Percentiles rank a stretch among this genome's conserved stretches.
These are phyloP conservation scores for Amphirosellinia nigrospora DNA, from an alignment of 495 filamentous ascomycete species.

Conservation along the genomic window DNA sequence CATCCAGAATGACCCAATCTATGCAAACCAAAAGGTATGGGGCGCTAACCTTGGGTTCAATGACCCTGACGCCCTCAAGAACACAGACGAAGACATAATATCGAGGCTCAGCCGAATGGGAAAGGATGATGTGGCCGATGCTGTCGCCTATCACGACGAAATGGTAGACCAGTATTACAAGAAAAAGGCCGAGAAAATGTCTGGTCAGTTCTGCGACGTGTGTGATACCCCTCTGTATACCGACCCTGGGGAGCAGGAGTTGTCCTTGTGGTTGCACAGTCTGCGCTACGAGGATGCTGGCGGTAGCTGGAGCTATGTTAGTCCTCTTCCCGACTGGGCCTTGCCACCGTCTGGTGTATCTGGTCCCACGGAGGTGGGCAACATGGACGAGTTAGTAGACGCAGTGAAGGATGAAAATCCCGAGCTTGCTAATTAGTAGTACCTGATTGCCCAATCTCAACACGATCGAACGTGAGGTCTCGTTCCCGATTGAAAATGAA, in stretches of 20 bases:
- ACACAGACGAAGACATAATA: constrained; percentile 88
- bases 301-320: constrained; percentile 86
- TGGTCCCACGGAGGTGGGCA: constrained; percentile 64
- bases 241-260: constrained; percentile 86
- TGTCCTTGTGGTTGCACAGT: constrained; percentile 93
- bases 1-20: constrained; percentile 96
- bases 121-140: constrained; percentile 87
- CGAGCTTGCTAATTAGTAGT: constrained; percentile 32
- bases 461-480: constrained; percentile 1
- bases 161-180: constrained; percentile 87
- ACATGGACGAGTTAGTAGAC: constrained; percentile 58
- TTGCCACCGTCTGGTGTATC: constrained; percentile 69
- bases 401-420: constrained; percentile 47
- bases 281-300: constrained; percentile 81
- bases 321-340: constrained; percentile 84
- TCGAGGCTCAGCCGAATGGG: constrained; percentile 86
- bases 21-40: constrained; percentile 91
- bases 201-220: constrained; percentile 77
- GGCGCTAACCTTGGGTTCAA: constrained; percentile 76
- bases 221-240: constrained; percentile 91
- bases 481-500: neutral
- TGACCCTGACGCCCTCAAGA: constrained; percentile 65
- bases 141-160: constrained; percentile 91
- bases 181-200: constrained; percentile 88
- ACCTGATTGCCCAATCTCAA: neutral